These are phyloP conservation scores for Ascochyta koolunga DNA, from an alignment of 2,329 filamentous ascomycete genomes.

Conservation along the genomic window DNA sequence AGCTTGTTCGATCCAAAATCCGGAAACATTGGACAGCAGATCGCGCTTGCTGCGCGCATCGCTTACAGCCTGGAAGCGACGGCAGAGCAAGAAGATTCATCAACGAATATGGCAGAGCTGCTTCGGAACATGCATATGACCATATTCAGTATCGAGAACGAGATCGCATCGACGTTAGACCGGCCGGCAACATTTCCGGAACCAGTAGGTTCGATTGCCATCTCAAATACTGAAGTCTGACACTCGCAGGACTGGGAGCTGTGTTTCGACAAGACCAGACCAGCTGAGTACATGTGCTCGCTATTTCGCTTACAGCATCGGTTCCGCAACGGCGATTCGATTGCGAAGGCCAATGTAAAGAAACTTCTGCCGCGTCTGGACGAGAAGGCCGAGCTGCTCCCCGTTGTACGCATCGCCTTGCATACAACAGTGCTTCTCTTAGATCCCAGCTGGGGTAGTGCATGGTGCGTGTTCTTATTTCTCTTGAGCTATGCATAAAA, in stretches of 20 bases:
- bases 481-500: not conserved
- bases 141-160: constrained; percentile 46
- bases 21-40: constrained; percentile 46
- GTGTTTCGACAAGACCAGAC: constrained; percentile 35
- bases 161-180: constrained; percentile 43
- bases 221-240: constrained; percentile 8
- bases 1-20: constrained; percentile 44
- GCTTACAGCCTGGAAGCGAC: constrained; percentile 40
- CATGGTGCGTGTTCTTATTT: constrained; percentile 26
- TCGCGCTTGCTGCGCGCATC: constrained; percentile 44
- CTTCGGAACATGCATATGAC: constrained; percentile 43
- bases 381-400: constrained; percentile 29
- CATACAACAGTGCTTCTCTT: constrained; percentile 43
- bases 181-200: constrained; percentile 45
- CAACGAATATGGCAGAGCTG: constrained; percentile 26
- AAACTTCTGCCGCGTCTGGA: constrained; percentile 36
- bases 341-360: constrained; percentile 26
- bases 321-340: constrained; percentile 40
- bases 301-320: constrained; percentile 45
- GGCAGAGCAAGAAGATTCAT: constrained; percentile 34
- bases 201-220: constrained; percentile 27
- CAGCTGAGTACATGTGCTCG: constrained; percentile 43
- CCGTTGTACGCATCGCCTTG: constrained; percentile 36
- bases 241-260: constrained; percentile 32
- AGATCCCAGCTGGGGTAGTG: constrained; percentile 41